phyloP scores from a whole-genome alignment of 2,329 filamentous ascomycete genomes.

The Pseudocercospora vitis region DNA sequence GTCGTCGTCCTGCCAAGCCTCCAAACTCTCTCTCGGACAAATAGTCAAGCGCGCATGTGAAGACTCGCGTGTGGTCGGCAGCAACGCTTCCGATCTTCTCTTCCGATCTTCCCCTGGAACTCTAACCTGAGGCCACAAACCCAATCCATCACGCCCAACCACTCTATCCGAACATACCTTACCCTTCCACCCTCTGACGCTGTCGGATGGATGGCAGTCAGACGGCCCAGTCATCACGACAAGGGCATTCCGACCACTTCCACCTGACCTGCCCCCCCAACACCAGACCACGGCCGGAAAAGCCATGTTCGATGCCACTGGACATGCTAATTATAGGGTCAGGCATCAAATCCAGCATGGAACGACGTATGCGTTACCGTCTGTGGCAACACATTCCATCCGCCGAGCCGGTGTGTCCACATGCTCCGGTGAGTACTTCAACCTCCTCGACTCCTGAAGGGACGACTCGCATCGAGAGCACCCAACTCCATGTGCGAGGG shows the following conservation, averaged over 20 bases:
- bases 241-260: no score
- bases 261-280: background rate
- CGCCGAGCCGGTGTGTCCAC: background rate
- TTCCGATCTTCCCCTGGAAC: no score
- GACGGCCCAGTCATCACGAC: no score
- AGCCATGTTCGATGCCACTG: background rate
- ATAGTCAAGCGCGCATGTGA: background rate
- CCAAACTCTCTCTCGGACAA: background rate
- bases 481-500: background rate
- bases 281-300: background rate
- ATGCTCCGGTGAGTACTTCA: background rate
- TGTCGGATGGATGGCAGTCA: no score
- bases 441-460: background rate
- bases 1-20: no score
- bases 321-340: background rate
- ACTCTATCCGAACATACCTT: no score
- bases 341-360: slow-evolving; percentile 1
- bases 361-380: background rate
- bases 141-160: no score
- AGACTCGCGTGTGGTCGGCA: background rate
- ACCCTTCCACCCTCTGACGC: no score
- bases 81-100: background rate
- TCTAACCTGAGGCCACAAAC: no score
- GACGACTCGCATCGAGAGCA: no score
- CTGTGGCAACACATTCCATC: background rate